phyloP scores from a whole-genome alignment of 2,329 filamentous ascomycete species.

The Colletotrichum endophyticum region DNA sequence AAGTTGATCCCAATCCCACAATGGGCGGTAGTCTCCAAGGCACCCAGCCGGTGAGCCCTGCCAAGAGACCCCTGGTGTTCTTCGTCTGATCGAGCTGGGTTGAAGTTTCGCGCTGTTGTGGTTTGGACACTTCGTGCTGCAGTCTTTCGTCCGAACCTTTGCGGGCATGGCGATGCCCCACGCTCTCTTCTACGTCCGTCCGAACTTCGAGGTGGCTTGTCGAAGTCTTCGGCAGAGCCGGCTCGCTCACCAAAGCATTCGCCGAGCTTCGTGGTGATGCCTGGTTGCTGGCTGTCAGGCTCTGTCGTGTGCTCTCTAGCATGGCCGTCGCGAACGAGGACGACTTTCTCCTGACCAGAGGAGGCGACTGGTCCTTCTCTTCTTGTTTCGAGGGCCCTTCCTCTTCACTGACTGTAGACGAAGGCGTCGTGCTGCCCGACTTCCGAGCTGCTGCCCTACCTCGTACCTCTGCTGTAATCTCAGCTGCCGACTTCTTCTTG shows the following conservation, averaged over 20 bases:
- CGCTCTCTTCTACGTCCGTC: constrained; percentile 33
- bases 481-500: constrained; percentile 64
- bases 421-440: constrained; percentile 34
- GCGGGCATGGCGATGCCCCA: constrained; percentile 16
- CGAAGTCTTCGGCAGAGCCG: constrained; percentile 62
- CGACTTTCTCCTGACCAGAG: constrained; percentile 14
- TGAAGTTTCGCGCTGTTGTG: constrained; percentile 29
- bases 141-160: constrained; percentile 15
- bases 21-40: constrained; percentile 43
- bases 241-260: constrained; percentile 56
- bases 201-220: constrained; percentile 54
- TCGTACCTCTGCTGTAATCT: constrained; percentile 59
- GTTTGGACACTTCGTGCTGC: constrained; percentile 27
- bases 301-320: constrained; percentile 38
- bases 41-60: constrained; percentile 50
- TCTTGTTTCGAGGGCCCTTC: constrained; percentile 29
- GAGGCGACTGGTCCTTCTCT: neutral
- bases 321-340: constrained; percentile 45
- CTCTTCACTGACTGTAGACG: constrained; percentile 31
- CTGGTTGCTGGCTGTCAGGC: constrained; percentile 29
- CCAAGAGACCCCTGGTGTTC: constrained; percentile 31
- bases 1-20: constrained; percentile 21
- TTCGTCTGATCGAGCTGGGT: constrained; percentile 25
- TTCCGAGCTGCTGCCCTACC: constrained; percentile 48
- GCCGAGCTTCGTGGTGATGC: constrained; percentile 38